Conservation (phyloP, 2,329 filamentous ascomycete species). For the Fusarium clavum region DNA sequence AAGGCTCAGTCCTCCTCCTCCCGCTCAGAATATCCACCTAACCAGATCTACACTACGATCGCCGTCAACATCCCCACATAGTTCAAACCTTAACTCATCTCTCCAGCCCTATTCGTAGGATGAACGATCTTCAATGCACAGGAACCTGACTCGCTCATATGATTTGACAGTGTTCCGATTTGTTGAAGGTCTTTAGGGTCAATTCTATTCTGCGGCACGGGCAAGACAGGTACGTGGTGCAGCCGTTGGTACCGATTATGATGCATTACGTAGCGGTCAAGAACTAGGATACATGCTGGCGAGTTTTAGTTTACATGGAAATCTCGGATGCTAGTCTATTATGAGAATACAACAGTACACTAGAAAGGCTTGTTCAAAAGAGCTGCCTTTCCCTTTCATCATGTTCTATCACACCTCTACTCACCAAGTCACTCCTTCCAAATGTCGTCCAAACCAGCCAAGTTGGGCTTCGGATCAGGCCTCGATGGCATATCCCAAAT, state of each 20-base stretch:
- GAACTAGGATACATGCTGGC: neutral
- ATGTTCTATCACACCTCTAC: neutral
- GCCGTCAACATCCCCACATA: neutral
- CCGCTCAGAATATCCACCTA: neutral
- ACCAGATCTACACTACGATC: constrained; percentile 4
- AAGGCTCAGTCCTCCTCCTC: neutral
- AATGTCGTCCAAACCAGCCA: constrained; percentile 3
- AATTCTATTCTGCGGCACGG: neutral
- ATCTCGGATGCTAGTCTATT: neutral
- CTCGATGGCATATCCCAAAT: constrained; percentile 35
- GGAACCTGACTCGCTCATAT: neutral
- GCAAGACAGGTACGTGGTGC: constrained; percentile 5
- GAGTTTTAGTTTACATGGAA: neutral
- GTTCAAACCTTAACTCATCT: neutral
- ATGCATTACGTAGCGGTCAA: constrained; percentile 25
- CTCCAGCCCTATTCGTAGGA: neutral
- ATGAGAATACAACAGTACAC: neutral
- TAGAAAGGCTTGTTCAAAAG: neutral
- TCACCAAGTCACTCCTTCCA: neutral
- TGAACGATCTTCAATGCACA: neutral
- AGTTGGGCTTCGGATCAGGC: constrained; percentile 42
- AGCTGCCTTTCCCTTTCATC: neutral
- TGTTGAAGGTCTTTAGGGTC: neutral
- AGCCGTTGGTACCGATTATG: neutral
- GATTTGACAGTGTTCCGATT: constrained; percentile 6